Evolutionary conservation across 2,329 filamentous ascomycete genomes (phyloP), one percentile per base, ranked within the genome.

Genomic region (Westerdykella ornata): DNA sequence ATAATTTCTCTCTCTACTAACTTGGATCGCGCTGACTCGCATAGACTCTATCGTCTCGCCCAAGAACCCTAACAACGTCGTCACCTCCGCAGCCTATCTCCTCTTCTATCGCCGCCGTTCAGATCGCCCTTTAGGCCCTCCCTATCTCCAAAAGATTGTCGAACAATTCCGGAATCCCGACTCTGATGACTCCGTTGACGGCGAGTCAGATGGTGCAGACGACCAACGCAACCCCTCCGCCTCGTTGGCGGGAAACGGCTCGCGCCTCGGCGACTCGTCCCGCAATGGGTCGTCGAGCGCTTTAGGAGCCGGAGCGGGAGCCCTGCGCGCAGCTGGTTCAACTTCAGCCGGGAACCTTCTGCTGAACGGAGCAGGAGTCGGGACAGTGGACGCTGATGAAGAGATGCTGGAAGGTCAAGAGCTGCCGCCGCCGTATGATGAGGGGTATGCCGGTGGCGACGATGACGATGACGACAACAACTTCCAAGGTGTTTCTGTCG

Each of bases 41-140:
- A 13, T 55, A 94, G 89, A 96, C 67, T 85, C 86, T 6, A 79
- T 77, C 11, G 86, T 88, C 14, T 77, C 74, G 51, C 73, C 77
- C 5, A 73, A 71, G 19, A 77, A 85, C 45, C 72, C 80, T 0
- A 66, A 76, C 26, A 72, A 71, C 19, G 78, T 88, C 7, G 78
- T 94, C 4, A 85, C 86, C 4, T 69, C 78, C 13, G 82, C 85
- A 15, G 92, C 92, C 0, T 98, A 98, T 66, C 76, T 98, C 9
- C 75, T 98, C 26, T 98, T 98, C 73, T 98, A 98, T 69, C 86
- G 92, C 31, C 85, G 92, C 43, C 84, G 88, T 49, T 87, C 88
- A 4, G 74, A 77, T 6, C 68, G 68, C 47, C 85, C 88, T 48
- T 79, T 98, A 51, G 92, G 92, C 43, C 89, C 89, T 18, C 75